phyloP scores from a whole-genome alignment of 2,329 filamentous ascomycete species.

The Stemphylium lycopersici region DNA sequence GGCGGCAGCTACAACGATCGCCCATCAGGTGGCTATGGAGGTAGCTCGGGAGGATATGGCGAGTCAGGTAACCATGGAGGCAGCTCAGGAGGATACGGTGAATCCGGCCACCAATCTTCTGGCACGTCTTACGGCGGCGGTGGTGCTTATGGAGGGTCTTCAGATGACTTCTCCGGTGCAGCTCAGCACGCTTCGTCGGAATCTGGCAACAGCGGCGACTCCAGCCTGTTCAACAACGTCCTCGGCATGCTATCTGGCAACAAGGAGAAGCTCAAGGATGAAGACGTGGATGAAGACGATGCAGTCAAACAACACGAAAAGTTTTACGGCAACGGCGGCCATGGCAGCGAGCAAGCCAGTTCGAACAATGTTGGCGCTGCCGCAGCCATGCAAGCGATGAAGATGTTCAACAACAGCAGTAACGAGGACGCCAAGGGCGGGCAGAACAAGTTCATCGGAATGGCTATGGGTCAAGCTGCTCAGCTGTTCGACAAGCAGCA shows the following conservation, averaged over 20 bases:
- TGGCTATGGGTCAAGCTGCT: slow-evolving; percentile 87
- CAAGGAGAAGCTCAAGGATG: slow-evolving; percentile 56
- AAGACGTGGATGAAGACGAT: slow-evolving; percentile 67
- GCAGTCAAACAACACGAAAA: slow-evolving; percentile 77
- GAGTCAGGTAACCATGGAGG: slow-evolving; percentile 16
- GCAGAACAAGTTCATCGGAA: slow-evolving; percentile 80
- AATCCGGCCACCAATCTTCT: slow-evolving; percentile 44
- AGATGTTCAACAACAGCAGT: slow-evolving; percentile 72
- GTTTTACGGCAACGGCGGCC: slow-evolving; percentile 64
- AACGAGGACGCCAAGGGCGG: slow-evolving; percentile 53
- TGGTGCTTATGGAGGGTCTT: slow-evolving; percentile 41
- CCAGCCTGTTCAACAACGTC: slow-evolving; percentile 61
- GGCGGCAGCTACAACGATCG: slow-evolving; percentile 22
- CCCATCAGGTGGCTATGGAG: slow-evolving; percentile 27
- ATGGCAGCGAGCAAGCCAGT: slow-evolving; percentile 52
- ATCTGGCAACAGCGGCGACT: slow-evolving; percentile 58
- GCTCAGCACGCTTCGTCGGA: slow-evolving; percentile 62
- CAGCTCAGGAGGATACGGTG: slow-evolving; percentile 24
- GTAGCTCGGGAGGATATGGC: slow-evolving; percentile 13
- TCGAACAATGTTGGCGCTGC: slow-evolving; percentile 66
- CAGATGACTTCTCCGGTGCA: slow-evolving; percentile 62
- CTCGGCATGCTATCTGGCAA: slow-evolving; percentile 62
- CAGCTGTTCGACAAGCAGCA: slow-evolving; percentile 73
- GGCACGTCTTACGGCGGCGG: slow-evolving; percentile 53
- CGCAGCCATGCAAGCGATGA: slow-evolving; percentile 75